Conservation (phyloP, 331 rosid species). For the Quercus phellos region DNA sequence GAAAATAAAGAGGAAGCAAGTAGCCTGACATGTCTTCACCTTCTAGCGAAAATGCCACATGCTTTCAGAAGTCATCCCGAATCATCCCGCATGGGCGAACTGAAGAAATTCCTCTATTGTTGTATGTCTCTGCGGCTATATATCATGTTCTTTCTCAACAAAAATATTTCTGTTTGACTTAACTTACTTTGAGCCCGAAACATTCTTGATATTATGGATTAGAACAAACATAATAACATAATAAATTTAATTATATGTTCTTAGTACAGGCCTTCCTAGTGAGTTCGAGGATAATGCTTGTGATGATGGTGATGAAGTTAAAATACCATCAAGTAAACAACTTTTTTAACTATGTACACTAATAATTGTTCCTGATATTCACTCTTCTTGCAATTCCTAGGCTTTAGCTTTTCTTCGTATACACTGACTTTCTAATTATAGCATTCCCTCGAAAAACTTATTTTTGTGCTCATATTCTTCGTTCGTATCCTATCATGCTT, state of each 20-base stretch:
- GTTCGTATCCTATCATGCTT: too few species aligned
- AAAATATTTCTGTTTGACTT: neutral
- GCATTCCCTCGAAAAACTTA: too few species aligned
- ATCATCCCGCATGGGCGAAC: conserved; percentile 9
- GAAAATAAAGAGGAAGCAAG: too few species aligned
- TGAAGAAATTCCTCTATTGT: conserved; percentile 17
- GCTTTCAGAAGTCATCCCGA: conserved; percentile 23
- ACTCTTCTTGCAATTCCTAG: too few species aligned
- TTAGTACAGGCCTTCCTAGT: neutral
- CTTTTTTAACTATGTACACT: too few species aligned
- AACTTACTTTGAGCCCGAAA: neutral
- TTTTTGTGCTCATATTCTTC: too few species aligned
- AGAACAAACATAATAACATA: too few species aligned
- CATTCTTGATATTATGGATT: too few species aligned
- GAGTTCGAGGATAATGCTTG: conserved; percentile 9
- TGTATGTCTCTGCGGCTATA: conserved; percentile 12
- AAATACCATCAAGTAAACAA: neutral
- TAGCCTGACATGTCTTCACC: conserved; percentile 27
- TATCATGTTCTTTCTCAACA: neutral
- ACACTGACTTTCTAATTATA: too few species aligned
- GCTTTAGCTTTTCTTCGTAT: too few species aligned
- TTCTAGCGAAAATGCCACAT: conserved; percentile 33
- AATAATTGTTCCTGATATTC: too few species aligned
- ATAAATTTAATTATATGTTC: too few species aligned
- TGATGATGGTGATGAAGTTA: neutral